A percentile compares a stretch with the other conserved stretches of the same genome.
Evolutionary conservation across 495 filamentous ascomycete genomes (phyloP).

Genomic region (Xylaria venustula): DNA sequence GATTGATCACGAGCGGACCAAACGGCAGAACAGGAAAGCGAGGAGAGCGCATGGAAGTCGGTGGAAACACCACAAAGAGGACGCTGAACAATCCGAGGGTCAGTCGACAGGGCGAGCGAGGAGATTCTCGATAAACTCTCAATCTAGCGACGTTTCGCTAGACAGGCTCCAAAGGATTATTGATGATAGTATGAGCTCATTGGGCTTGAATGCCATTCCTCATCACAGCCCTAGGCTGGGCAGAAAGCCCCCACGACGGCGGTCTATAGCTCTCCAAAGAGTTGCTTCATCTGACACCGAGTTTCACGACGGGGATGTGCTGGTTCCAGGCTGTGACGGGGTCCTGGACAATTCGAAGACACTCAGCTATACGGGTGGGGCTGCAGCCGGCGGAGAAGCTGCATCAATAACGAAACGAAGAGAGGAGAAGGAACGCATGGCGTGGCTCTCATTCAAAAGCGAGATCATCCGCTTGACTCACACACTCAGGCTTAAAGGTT

Average conservation of each 20-base stretch:
- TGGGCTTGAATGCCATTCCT: constrained; percentile 38
- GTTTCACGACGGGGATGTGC: constrained; percentile 64
- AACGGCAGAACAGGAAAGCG: constrained; percentile 53
- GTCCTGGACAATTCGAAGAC: constrained; percentile 87
- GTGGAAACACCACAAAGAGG: constrained; percentile 26
- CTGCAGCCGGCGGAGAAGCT: constrained; percentile 48
- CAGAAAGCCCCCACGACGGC: constrained; percentile 33
- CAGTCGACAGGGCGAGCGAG: constrained; percentile 20
- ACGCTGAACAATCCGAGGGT: constrained; percentile 14
- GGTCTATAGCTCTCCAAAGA: constrained; percentile 30
- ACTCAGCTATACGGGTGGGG: constrained; percentile 66
- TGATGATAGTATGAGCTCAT: constrained; percentile 53
- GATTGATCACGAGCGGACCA: constrained; percentile 74
- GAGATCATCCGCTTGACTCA: constrained; percentile 88
- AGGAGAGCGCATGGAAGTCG: constrained; percentile 31
- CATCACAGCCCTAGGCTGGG: constrained; percentile 32
- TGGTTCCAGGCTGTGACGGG: constrained; percentile 76
- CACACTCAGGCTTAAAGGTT: constrained; percentile 84
- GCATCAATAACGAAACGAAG: constrained; percentile 37
- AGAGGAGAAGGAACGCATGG: constrained; percentile 64
- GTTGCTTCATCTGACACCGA: constrained; percentile 76
- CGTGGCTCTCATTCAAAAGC: constrained; percentile 78
- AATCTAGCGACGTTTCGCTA: constrained; percentile 60
- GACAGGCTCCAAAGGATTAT: constrained; percentile 71
- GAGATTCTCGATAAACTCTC: constrained; percentile 49